A percentile compares a stretch with the other conserved stretches of the same genome.
Conservation (phyloP, 257 asterid species). For the Asclepias syriaca region DNA sequence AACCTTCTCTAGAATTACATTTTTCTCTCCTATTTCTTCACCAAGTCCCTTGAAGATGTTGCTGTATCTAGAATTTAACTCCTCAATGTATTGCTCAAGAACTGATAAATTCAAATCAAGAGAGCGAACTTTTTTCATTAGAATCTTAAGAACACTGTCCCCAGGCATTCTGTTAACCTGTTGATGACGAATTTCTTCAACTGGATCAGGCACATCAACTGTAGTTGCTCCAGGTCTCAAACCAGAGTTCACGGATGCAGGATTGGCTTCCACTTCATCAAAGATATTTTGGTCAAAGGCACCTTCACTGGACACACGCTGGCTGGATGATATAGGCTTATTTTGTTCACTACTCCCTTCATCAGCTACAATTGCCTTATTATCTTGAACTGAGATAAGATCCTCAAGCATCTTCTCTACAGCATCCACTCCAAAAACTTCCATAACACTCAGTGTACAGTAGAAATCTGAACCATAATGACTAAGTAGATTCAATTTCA, state of each 20-base stretch:
- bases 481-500: constrained; percentile 56
- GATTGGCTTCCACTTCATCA: constrained; percentile 42
- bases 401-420: constrained; percentile 98
- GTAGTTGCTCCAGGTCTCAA: constrained; percentile 33
- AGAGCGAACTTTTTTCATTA: constrained; percentile 78
- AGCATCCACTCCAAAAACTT: constrained; percentile 95
- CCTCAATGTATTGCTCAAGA: constrained; percentile 76
- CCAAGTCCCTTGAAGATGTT: constrained; percentile 62
- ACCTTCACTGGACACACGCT: constrained; percentile 27
- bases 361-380: constrained; percentile 38
- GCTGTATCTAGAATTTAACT: constrained; percentile 63
- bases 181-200: constrained; percentile 64
- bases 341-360: constrained; percentile 30
- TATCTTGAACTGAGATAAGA: constrained; percentile 61
- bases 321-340: constrained; percentile 33
- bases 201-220: constrained; percentile 56
- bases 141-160: constrained; percentile 90
- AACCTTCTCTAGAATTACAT: constrained; percentile 49
- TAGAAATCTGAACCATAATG: constrained; percentile 94
- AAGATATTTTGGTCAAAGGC: constrained; percentile 32
- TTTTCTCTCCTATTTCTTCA: constrained; percentile 55
- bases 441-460: constrained; percentile 76
- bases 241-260: constrained; percentile 31
- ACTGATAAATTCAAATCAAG: constrained; percentile 80
- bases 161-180: constrained; percentile 93